Evolutionary conservation across 306 rosid genomes (phyloP).

Genomic region (Malus asiatica): DNA sequence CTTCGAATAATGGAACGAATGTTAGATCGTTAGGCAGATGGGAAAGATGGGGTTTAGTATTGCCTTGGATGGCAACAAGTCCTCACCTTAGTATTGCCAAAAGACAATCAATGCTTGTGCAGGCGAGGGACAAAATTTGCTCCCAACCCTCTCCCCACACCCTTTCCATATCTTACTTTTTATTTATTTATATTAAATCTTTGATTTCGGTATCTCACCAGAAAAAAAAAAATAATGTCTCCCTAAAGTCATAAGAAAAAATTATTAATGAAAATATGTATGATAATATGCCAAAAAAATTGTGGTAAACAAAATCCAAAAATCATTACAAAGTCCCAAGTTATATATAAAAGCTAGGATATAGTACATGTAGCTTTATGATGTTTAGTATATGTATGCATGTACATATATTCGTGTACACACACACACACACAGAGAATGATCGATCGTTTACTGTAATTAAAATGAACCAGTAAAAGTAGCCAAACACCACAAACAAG

Average conservation of each 20-base stretch:
- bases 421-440: too few relatives aligned
- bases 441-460: background rate
- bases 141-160: conserved; percentile 14
- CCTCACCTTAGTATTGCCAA: conserved; percentile 29
- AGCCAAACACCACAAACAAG: background rate
- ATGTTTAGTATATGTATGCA: too few relatives aligned
- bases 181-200: background rate
- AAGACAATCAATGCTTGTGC: conserved; percentile 37
- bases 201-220: background rate
- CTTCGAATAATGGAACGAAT: background rate
- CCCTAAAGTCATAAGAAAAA: background rate
- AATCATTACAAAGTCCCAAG: background rate
- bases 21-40: background rate
- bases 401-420: too few relatives aligned
- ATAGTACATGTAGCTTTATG: background rate
- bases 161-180: background rate
- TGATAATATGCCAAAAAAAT: too few relatives aligned
- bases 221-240: background rate
- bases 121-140: conserved; percentile 31
- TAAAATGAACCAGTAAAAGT: background rate
- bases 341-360: too few relatives aligned
- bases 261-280: too few relatives aligned
- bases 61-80: background rate
- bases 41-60: background rate
- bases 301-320: too few relatives aligned